Evolutionary conservation across 1,284 basidiomycete species (phyloP), one percentile per base, ranked within the genome.

Genomic region (Hortiboletus rubellus): DNA sequence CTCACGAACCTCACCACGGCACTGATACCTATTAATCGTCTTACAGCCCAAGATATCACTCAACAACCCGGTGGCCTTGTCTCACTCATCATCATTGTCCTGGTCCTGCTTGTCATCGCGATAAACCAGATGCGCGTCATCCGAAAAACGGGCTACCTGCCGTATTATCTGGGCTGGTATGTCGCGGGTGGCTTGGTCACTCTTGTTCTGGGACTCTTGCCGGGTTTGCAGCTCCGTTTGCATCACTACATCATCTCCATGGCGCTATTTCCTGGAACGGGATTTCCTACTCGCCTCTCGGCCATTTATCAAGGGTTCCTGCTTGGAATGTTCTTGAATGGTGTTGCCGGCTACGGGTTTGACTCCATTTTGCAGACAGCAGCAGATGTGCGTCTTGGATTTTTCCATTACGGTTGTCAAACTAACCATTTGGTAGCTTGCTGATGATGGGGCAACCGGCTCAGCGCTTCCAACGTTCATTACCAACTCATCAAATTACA

Each of bases 51-150:
- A n/a, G 92, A 94, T 69, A 79, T 95, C 46, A 68, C 69, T 5
- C 80, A 84, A 64, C 82, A 86, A 49, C 82, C 84, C 2, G 92
- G 92, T 31, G 90, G 86, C 2, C 77, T 95, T 45, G 78, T 82
- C 8, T 84, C 90, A 2, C 77, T 93, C 22, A 79, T 91, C 50
- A 82, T 94, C 60, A 82, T 93, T 50, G 68, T 90, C 31, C 67
- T 91, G 37, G 75, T 92, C 55, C 71, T 94, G 11, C 65, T 83
- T 7, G 71, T 80, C 27, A 71, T 87, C 36, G 83, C 81, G 17
- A 63, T 90, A 50, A 94, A 94, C 68, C 93, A 96, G 74, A 67
- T 90, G 7, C 80, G 90, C n/a, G 85, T 94, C 43, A 89, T 94
- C 55, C 83, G 92, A 50, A 88, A 89, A 71, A 92, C 89, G 0